Evolutionary conservation across 176 grass and related monocot genomes (phyloP), one percentile per base, ranked within the genome.

Genomic region (Oryza meridionalis): DNA sequence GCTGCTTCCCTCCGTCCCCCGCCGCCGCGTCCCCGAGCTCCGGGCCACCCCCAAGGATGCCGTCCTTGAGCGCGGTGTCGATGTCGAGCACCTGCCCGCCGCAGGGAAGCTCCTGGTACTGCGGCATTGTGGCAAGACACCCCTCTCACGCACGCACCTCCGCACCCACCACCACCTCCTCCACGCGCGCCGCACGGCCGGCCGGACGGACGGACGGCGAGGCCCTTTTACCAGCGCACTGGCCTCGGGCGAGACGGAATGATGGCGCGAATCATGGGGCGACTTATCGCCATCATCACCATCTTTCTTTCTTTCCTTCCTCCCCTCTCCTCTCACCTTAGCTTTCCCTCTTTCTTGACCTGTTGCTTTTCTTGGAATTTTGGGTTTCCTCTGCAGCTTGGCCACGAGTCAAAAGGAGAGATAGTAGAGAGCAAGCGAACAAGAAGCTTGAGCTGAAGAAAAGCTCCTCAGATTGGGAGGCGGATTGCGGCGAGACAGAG

Each of bases 61-160:
- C 93, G 50, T 95, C 96, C 85, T 96, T 96, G 65, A 99, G 89
- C 45, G 96, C 96, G 46, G 96, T 91, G 72, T 94, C 96, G 82
- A 96, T 94, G 92, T 99, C 93, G 73, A 99, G 86, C 80, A 94
- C 90, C 87, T 94, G 96, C 50, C 91, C 96, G 21, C 93, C 96
- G 78, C 91, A 94, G 43, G 90, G 79, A 61, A 88, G 79, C 82
- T 89, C 92, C 81, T 90, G 86, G 88, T 90, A 96, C 85, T 99
- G 93, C 69, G 93, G 93, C 96, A 99, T 99, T 88, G 83, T 51
- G 72, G 55, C 64, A 3, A 8, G 32, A 44, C 24, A 67, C 51
- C 49, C 12, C 5, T 66, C 11, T 29, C 22, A n/a, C 67, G 38
- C 38, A 17, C 29, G 29, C 9, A 87, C 51, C 51, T 55, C 59